Evolutionary conservation across 116 monocot species (phyloP).

Genomic region (Thalassia testudinum): DNA sequence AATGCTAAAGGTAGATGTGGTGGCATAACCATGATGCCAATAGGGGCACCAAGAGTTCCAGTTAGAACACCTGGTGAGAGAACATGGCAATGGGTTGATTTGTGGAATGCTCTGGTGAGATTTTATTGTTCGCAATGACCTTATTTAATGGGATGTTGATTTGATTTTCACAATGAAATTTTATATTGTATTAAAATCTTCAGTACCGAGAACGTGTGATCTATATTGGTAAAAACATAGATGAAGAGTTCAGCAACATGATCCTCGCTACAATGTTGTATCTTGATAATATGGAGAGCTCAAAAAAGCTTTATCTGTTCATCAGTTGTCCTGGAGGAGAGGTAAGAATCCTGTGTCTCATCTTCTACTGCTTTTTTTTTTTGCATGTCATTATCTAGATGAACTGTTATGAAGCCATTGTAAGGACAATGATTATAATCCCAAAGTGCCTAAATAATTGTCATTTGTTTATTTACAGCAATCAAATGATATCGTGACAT

Average conservation of each 20-base stretch:
- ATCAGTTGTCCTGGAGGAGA: slow-evolving; percentile 94
- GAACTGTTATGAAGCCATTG: too few relatives aligned
- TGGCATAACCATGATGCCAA: slow-evolving; percentile 68
- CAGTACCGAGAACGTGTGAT: slow-evolving; percentile 94
- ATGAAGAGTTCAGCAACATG: slow-evolving; percentile 90
- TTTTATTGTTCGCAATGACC: background rate
- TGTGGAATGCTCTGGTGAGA: slow-evolving; percentile 96
- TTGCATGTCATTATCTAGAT: too few relatives aligned
- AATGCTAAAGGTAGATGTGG: slow-evolving; percentile 22
- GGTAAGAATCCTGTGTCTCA: slow-evolving; percentile 28
- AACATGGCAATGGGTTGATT: slow-evolving; percentile 87
- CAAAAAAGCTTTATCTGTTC: slow-evolving; percentile 73
- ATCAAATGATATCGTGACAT: too few relatives aligned
- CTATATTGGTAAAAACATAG: slow-evolving; percentile 79
- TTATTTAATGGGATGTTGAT: too few relatives aligned
- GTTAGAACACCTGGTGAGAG: slow-evolving; percentile 81
- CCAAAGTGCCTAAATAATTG: too few relatives aligned
- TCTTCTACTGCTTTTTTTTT: too few relatives aligned
- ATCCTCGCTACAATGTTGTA: slow-evolving; percentile 87
- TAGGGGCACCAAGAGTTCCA: slow-evolving; percentile 81
- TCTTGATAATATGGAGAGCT: slow-evolving; percentile 72
- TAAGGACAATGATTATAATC: too few relatives aligned
- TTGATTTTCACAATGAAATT: background rate
- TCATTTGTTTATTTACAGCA: too few relatives aligned
- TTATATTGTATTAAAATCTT: slow-evolving; percentile 4